These are phyloP conservation scores for Phalaenopsis aphrodite DNA, from an alignment of 106 monocot species.

Conservation along the genomic window DNA sequence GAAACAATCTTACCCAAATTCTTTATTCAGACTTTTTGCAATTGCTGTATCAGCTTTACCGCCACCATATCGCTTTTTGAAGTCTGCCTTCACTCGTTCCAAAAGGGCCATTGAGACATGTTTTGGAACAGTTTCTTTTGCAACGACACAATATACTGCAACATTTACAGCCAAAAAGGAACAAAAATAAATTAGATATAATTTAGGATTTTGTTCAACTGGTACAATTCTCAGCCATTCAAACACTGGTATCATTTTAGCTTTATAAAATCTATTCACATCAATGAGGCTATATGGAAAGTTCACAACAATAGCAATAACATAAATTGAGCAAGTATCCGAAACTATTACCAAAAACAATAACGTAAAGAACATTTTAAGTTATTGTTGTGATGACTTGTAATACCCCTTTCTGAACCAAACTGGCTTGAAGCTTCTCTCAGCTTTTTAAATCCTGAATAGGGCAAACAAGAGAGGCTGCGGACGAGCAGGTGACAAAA, in stretches of 20 bases:
- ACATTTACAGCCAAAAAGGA: background rate
- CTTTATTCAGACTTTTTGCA: slow-evolving; percentile 90
- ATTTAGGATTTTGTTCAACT: background rate
- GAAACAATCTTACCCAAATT: slow-evolving; percentile 65
- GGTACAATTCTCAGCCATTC: background rate
- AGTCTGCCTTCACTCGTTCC: slow-evolving; percentile 74
- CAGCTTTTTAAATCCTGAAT: too few relatives aligned
- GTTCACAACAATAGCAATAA: background rate
- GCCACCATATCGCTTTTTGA: slow-evolving; percentile 85
- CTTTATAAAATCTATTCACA: background rate
- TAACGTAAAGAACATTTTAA: background rate
- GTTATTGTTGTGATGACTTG: too few relatives aligned
- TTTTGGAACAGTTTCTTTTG: slow-evolving; percentile 79
- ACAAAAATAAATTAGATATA: background rate
- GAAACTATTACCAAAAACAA: background rate
- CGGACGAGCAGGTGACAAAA: too few relatives aligned
- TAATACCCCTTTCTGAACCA: too few relatives aligned
- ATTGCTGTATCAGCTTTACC: slow-evolving; percentile 91
- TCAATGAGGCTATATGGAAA: background rate
- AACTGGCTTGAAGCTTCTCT: too few relatives aligned
- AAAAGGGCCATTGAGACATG: slow-evolving; percentile 67
- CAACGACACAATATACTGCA: slow-evolving; percentile 86
- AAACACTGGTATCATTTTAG: background rate
- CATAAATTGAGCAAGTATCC: background rate
- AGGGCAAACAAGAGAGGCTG: too few relatives aligned